These are phyloP conservation scores for Fusarium euwallaceae DNA, from an alignment of 2,329 filamentous ascomycete species.

Conservation along the genomic window DNA sequence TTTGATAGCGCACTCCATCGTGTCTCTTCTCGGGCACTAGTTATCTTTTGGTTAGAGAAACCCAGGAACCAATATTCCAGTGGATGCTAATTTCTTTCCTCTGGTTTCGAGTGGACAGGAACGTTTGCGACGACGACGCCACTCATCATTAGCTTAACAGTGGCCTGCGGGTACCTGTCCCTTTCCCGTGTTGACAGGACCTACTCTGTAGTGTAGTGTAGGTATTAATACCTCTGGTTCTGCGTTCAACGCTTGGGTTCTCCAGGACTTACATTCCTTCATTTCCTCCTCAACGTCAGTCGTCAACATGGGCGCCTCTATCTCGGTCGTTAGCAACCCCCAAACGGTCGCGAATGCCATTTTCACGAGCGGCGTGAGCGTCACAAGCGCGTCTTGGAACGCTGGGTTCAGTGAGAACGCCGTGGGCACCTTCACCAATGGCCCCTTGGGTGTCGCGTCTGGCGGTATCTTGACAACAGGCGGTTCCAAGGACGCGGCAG, in stretches of 20 bases:
- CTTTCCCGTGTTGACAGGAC: not conserved
- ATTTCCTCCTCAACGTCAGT: not conserved
- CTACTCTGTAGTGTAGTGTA: not conserved
- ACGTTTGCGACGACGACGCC: not conserved
- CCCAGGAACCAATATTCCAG: not conserved
- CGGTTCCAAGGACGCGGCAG: not conserved
- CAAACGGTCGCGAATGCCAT: not conserved
- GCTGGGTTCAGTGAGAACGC: not conserved
- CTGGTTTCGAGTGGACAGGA: not conserved
- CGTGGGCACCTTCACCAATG: slow-evolving; percentile 64
- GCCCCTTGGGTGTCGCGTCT: not conserved
- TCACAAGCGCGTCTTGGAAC: not conserved
- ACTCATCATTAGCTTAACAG: not conserved
- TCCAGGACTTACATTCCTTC: not conserved
- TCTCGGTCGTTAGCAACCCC: not conserved
- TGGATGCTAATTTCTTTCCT: not conserved
- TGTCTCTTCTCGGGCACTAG: not conserved
- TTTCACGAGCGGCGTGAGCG: not conserved
- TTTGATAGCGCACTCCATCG: not conserved
- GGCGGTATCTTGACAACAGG: slow-evolving; percentile 1
- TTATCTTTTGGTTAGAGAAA: not conserved
- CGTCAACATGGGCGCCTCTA: not conserved
- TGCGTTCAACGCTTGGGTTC: not conserved
- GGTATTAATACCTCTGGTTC: not conserved
- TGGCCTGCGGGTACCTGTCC: too few relatives aligned